Conservation (phyloP, 108 stramenopile species). For the Skeletonema grethae region DNA sequence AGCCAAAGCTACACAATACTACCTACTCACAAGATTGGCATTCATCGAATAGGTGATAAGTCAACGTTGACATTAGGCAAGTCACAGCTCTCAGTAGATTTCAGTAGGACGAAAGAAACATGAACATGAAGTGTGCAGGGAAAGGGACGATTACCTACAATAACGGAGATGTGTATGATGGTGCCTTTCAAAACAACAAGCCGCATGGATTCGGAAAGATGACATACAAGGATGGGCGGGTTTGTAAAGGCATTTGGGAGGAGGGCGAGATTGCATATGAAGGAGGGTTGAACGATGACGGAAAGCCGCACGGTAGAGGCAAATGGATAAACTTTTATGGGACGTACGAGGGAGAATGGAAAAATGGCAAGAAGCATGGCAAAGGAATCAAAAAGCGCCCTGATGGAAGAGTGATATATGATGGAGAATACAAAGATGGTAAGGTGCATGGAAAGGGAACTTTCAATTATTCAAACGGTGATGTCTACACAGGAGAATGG, state of each 20-base stretch:
- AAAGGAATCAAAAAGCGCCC: too few relatives aligned
- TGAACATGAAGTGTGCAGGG: neutral
- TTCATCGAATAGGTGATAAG: too few relatives aligned
- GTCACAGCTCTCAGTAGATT: too few relatives aligned
- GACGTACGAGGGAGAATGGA: conserved; percentile 26
- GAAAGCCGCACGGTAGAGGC: conserved; percentile 6
- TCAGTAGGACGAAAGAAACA: neutral
- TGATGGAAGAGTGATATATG: too few relatives aligned
- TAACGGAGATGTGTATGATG: conserved; percentile 54
- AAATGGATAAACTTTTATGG: neutral
- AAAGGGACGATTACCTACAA: neutral
- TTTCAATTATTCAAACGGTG: too few relatives aligned
- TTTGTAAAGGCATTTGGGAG: conserved; percentile 54
- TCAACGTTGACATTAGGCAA: too few relatives aligned
- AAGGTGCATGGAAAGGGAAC: too few relatives aligned
- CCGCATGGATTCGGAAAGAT: conserved; percentile 66
- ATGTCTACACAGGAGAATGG: too few relatives aligned
- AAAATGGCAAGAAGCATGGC: neutral
- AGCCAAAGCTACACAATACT: too few relatives aligned
- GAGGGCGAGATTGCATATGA: conserved; percentile 35
- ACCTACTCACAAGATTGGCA: too few relatives aligned
- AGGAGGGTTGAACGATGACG: conserved; percentile 34
- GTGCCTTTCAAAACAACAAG: conserved; percentile 68
- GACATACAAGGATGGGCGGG: conserved; percentile 51
- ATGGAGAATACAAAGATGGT: conserved; percentile 6